Conservation (phyloP, 345 rosid species). For the Camelina neglecta region DNA sequence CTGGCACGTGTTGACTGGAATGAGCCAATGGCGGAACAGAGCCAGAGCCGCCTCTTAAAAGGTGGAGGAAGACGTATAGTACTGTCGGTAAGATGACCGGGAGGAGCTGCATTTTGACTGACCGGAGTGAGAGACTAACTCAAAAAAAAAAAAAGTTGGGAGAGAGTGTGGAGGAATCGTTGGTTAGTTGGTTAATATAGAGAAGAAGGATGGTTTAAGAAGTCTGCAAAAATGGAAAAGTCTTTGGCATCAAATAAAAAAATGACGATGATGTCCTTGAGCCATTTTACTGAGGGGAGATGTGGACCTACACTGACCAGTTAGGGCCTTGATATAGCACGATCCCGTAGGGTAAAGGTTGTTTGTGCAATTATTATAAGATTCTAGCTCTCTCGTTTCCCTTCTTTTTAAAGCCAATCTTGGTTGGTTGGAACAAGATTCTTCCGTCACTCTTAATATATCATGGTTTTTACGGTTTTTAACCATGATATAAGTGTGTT, state of each 20-base stretch:
- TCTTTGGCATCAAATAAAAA: background rate
- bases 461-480: no score
- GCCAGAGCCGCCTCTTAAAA: conserved; percentile 10
- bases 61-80: conserved; percentile 29
- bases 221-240: no score
- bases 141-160: background rate
- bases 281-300: no score
- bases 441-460: no score
- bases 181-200: conserved; percentile 18
- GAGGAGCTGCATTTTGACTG: conserved; percentile 51
- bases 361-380: no score
- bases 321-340: conserved; percentile 36
- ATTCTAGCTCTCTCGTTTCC: no score
- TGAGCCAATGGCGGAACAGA: conserved; percentile 26
- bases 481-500: no score
- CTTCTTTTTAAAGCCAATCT: no score
- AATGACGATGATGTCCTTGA: no score
- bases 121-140: background rate
- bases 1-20: conserved; percentile 39
- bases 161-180: conserved; percentile 11
- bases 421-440: no score
- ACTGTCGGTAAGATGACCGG: conserved; percentile 19
- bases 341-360: no score
- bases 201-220: background rate
- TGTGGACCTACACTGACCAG: no score